Base-by-base conservation (phyloP, 345 rosid genomes). In the Gossypium turneri region DNA sequence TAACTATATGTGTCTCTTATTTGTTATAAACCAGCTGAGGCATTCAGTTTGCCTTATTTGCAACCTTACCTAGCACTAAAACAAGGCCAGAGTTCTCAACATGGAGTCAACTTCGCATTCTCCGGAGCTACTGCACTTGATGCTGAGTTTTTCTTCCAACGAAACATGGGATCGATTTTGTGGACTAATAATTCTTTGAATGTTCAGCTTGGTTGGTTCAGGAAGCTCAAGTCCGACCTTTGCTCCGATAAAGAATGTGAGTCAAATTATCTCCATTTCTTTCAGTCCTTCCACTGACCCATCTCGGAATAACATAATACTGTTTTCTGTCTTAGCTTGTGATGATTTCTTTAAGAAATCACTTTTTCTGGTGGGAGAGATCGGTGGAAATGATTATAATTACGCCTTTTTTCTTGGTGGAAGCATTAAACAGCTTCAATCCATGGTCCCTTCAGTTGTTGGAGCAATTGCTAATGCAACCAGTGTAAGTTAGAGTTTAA, bases 321-420 rank as follows among this genome's bases (percentile, higher is more conserved):
- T 19, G 12, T n/a, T 16, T 90, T 90, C 89, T 85, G 58, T 44
- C 29, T 9, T 79, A 90, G 93, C 83, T 19, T 90, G 96, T 50
- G 71, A 81, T 10, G 50, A 25, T 5, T 85, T 85, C 77, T 82
- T 89, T 63, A 86, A 72, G 72, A 91, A 84, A 76, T 85, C 97
- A 7, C 77, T 91, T 19, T 86, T 91, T 77, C 24, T 88, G 60
- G 87, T 91, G 17, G 94, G 94, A 19, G 93, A 91, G 78, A 89
- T 91, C 0, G 97, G 94, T 38, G 97, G 94, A 41, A 91, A 89
- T 66, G 97, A 91, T 75, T 91, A 88, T 78, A 91, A 85, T 70
- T 87, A 83, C 60, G 75, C 86, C 4, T 82, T 78, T 69, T 79
- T 88, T 68, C 53, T 60, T 3, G 89, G 88, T 29, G 87, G 81